Evolutionary conservation across 2,329 filamentous ascomycete genomes (phyloP), one percentile per base, ranked within the genome.

Genomic region (Scleromitrula shiraiana): DNA sequence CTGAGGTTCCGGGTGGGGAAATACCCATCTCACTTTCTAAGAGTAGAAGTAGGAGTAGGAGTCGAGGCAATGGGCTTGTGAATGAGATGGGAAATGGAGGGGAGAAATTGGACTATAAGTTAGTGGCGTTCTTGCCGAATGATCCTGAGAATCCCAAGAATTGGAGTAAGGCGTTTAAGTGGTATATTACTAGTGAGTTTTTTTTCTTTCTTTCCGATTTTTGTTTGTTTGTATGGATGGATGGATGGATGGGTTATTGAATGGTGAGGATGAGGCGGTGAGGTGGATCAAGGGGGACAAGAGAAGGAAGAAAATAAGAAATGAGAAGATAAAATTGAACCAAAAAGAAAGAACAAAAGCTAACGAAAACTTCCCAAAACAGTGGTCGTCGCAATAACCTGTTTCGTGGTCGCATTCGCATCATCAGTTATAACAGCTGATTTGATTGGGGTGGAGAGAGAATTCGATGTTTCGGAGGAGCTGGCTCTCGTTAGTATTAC

Each of bases 131-230:
- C 61, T 76, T 73, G 4, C 74, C 82, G 2, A 70, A 80, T 50
- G 87, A 93, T 62, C 76, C 78, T 0, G 84, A 82, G 54, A 91
- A 91, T 60, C 87, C 88, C 0, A 91, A 91, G 73, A 93, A 91
- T 65, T 93, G 85, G 85, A 79, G 76, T 49, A 88, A 88, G 65
- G 70, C 68, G 1, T 83, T 71, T 65, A 93, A 90, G 67, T 91
- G 87, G 86, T 87, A 83, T 60, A 83, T 79, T 61, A 95, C 88
- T 20, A 88, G 33, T 37, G 20, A 6, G 33, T 37, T 37, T 17
- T 35, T 20, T 2, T 10, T 37, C 20, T 19, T 17, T 36, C 9
- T 9, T 36, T 9, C 3, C 5, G 15, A 7, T 17, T 2, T 4
- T 3, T 22, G 5, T 36, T 15, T 8, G 12, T 36, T 36, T n/a